A percentile compares a stretch with the other conserved stretches of the same genome.
Conservation (phyloP, 2,329 filamentous ascomycete genomes). For the Trichoderma pleuroti region DNA sequence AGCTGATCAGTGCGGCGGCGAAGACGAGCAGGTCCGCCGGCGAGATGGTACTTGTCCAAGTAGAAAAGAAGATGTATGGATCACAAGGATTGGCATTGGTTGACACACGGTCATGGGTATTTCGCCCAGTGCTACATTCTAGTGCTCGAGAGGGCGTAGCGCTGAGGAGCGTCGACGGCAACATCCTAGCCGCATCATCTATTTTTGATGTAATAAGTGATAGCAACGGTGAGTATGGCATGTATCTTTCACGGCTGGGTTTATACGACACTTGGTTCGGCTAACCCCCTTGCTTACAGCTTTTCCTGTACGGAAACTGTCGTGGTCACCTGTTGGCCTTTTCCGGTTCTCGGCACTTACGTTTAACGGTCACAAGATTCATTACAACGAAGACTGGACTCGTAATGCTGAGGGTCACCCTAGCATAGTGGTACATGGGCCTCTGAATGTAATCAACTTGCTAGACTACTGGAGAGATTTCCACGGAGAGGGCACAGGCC, state of each 20-base stretch:
- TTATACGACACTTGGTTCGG: neutral
- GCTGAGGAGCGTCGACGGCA: slow-evolving; percentile 1
- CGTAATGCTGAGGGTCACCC: slow-evolving; percentile 64
- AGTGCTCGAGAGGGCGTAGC: neutral
- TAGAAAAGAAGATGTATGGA: slow-evolving; percentile 58
- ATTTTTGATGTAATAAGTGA: slow-evolving; percentile 24
- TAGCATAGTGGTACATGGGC: slow-evolving; percentile 73
- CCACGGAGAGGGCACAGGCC: slow-evolving; percentile 28
- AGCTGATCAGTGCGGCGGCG: slow-evolving; percentile 48
- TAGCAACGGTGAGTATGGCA: slow-evolving; percentile 20
- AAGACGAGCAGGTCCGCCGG: slow-evolving; percentile 54
- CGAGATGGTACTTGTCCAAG: slow-evolving; percentile 62
- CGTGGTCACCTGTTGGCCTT: slow-evolving; percentile 51
- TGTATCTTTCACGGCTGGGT: neutral
- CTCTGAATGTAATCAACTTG: slow-evolving; percentile 70
- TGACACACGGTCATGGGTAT: slow-evolving; percentile 53
- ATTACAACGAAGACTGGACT: slow-evolving; percentile 69
- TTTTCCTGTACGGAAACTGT: slow-evolving; percentile 31
- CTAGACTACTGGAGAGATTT: slow-evolving; percentile 64
- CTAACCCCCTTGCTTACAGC: neutral
- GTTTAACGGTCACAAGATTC: slow-evolving; percentile 83
- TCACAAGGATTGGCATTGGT: slow-evolving; percentile 48
- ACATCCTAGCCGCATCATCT: slow-evolving; percentile 23
- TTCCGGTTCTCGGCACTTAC: slow-evolving; percentile 83
- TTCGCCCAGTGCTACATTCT: slow-evolving; percentile 36